phyloP scores from a whole-genome alignment of 2,329 filamentous ascomycete genomes.

The Sclerotinia minor region DNA sequence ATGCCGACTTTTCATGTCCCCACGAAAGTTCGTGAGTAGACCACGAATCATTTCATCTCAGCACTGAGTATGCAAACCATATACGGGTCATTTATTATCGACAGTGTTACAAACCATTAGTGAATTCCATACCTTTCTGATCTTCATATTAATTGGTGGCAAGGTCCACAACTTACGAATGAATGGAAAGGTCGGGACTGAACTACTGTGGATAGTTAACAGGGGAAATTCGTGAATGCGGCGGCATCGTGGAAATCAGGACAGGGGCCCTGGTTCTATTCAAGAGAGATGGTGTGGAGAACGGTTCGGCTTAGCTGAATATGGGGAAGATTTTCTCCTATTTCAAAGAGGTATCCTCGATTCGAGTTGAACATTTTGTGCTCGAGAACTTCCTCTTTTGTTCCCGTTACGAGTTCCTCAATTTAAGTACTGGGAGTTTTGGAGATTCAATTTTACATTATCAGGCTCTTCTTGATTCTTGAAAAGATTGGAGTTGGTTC shows the following conservation, averaged over 20 bases:
- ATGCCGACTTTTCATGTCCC: neutral
- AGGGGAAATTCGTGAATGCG: constrained; percentile 3
- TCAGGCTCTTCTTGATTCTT: neutral
- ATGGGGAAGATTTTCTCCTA: constrained; percentile 2
- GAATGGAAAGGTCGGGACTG: neutral
- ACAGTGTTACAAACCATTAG: neutral
- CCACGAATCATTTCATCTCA: neutral
- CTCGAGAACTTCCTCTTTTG: neutral
- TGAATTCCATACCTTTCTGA: neutral
- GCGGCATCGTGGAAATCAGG: neutral
- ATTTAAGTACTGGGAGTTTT: neutral
- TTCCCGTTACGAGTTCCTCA: constrained; percentile 1
- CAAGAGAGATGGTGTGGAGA: neutral
- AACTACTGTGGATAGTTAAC: neutral
- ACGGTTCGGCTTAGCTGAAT: constrained; percentile 2
- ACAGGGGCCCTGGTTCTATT: neutral
- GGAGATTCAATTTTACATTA: neutral
- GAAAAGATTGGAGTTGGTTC: neutral
- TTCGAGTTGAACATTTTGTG: neutral
- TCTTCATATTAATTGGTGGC: neutral
- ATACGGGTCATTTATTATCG: neutral
- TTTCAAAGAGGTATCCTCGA: neutral
- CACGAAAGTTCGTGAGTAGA: neutral
- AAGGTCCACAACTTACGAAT: neutral
- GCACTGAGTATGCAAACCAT: neutral